Evolutionary conservation across 345 rosid genomes (phyloP), one percentile per base, ranked within the genome.

Genomic region (Chamaenerion angustifolium): DNA sequence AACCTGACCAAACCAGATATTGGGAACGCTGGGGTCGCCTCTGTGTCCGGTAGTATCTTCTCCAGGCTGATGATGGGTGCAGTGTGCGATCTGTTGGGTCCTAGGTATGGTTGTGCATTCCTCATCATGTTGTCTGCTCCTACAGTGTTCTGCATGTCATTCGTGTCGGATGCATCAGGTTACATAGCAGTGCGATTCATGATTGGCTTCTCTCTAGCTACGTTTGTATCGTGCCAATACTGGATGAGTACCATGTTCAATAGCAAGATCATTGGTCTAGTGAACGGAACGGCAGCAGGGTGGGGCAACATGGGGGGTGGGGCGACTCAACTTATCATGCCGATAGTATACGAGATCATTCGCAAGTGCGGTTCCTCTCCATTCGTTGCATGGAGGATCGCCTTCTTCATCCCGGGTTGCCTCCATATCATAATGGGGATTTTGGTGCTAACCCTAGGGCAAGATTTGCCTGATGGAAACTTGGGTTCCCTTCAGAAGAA

Each of bases 201-300:
- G 96, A 88, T 88, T 4, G 96, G 96, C 10, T 88, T 88, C 64
- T 88, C 89, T 25, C 85, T 88, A 0, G 94, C 94, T 0, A 83
- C 96, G 0, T 88, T 88, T 35, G 94, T 88, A 52, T 87, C 96
- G 1, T 87, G 94, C 60, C 96, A 87, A 45, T 87, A 75, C 42
- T 83, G 96, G 96, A 87, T 88, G 96, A 88, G 94, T 61, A 83
- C 96, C 3, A 88, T 88, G 96, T 88, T 88, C 51, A 88, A 88
- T 18, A 64, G 85, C 49, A 76, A 79, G 70, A 88, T 88, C 42
- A 79, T 83, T 10, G 96, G 96, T 10, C 69, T 79, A 0, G 94
- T 75, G 12, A 88, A 88, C 15, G 94, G 96, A n/a, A 88, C 94
- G 0, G 94, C 96, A 0, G 96, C 88, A 1, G 94, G 94, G 1